phyloP scores from a whole-genome alignment of 495 filamentous ascomycete species.

The Talaromyces trachyspermus region DNA sequence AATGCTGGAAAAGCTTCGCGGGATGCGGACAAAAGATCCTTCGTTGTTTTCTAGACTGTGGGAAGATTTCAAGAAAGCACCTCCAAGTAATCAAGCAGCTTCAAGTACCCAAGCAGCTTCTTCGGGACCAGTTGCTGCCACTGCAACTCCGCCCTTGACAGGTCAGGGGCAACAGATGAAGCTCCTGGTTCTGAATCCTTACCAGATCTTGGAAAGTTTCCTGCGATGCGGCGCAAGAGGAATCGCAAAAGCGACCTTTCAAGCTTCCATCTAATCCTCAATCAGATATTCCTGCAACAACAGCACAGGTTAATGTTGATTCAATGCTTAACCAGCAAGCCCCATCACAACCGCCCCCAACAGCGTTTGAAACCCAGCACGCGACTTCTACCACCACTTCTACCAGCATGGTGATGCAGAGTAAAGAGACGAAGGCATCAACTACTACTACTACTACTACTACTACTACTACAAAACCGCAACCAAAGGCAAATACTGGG shows the following conservation, averaged over 20 bases:
- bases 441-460: not conserved
- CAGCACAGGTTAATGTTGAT: not conserved
- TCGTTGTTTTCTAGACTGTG: slow-evolving; percentile 24
- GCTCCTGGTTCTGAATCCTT: not conserved
- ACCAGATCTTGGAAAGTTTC: slow-evolving; percentile 18
- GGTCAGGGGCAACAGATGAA: not conserved
- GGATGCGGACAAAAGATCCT: slow-evolving; percentile 27
- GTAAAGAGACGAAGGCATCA: not conserved
- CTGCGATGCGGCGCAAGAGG: slow-evolving; percentile 13
- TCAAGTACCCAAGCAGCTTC: not conserved
- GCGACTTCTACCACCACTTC: slow-evolving; percentile 3
- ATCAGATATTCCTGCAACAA: not conserved
- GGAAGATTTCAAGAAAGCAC: slow-evolving; percentile 25
- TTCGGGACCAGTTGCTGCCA: not conserved
- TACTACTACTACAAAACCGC: not conserved
- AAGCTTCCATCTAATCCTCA: not conserved
- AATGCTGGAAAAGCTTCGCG: slow-evolving; percentile 30
- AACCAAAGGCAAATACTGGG: slow-evolving; percentile 4
- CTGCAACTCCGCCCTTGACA: no score
- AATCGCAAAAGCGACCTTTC: slow-evolving; percentile 1
- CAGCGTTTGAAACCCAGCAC: no score
- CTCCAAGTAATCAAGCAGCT: not conserved
- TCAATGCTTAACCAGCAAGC: slow-evolving; percentile 3
- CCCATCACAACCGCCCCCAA: slow-evolving; percentile 1
- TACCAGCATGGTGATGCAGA: not conserved